phyloP scores from a whole-genome alignment of 495 filamentous ascomycete species.

The Pyronema domesticum region DNA sequence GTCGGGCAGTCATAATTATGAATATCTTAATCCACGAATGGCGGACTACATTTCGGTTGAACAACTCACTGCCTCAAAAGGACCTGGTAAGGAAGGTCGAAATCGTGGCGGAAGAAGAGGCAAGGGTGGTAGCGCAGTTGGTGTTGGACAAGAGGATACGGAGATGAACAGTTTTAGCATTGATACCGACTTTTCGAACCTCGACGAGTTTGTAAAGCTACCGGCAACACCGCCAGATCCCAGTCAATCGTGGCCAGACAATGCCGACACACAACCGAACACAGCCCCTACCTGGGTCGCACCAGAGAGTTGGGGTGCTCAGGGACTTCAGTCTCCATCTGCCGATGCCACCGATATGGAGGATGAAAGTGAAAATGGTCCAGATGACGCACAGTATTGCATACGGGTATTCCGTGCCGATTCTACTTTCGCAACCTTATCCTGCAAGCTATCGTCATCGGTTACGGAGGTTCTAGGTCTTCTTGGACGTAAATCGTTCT shows the following conservation, averaged over 20 bases:
- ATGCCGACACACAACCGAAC: neutral
- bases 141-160: neutral
- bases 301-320: slow-evolving; percentile 19
- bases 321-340: neutral
- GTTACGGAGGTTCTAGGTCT: slow-evolving; percentile 68
- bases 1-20: slow-evolving; percentile 7
- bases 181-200: slow-evolving; percentile 18
- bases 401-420: slow-evolving; percentile 92
- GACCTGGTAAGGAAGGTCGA: slow-evolving; percentile 2
- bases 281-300: slow-evolving; percentile 10
- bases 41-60: slow-evolving; percentile 18
- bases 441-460: slow-evolving; percentile 59
- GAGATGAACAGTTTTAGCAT: slow-evolving; percentile 11
- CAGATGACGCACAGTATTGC: slow-evolving; percentile 41
- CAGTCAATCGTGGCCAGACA: neutral
- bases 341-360: neutral
- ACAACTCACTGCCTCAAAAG: slow-evolving; percentile 8
- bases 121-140: neutral
- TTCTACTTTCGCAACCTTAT: slow-evolving; percentile 81
- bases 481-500: slow-evolving; percentile 75
- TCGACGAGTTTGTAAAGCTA: slow-evolving; percentile 15
- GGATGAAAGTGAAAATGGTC: slow-evolving; percentile 2
- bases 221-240: slow-evolving; percentile 8
- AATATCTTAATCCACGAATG: slow-evolving; percentile 16
- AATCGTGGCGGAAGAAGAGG: neutral